phyloP scores from a whole-genome alignment of 129 eudicot genomes.

The Tagetes patula region DNA sequence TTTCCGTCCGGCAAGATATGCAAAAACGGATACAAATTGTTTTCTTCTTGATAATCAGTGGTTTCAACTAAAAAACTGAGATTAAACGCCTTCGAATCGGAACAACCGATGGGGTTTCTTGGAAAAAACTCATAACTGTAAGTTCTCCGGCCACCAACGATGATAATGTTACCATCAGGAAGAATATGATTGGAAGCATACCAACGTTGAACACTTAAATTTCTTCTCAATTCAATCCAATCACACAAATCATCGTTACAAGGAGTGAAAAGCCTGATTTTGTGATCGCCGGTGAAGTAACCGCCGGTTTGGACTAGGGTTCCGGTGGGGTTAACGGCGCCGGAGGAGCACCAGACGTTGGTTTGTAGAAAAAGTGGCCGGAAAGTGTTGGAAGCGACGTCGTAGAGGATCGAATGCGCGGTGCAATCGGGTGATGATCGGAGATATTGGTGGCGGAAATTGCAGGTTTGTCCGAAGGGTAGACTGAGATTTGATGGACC shows the following conservation, averaged over 20 bases:
- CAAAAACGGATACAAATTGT: slow-evolving; percentile 79
- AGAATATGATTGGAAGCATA: slow-evolving; percentile 55
- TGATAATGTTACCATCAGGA: slow-evolving; percentile 75
- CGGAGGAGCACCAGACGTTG: slow-evolving; percentile 87
- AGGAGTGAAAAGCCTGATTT: slow-evolving; percentile 55
- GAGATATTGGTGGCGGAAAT: slow-evolving; percentile 39
- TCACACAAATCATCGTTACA: slow-evolving; percentile 49
- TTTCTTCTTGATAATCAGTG: slow-evolving; percentile 52
- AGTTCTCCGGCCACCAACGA: slow-evolving; percentile 74
- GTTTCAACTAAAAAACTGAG: slow-evolving; percentile 54
- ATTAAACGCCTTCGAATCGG: slow-evolving; percentile 10
- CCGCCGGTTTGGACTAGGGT: slow-evolving; percentile 76
- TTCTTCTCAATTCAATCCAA: slow-evolving; percentile 56
- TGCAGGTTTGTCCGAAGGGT: slow-evolving; percentile 42
- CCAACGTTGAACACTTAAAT: slow-evolving; percentile 59
- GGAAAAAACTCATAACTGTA: slow-evolving; percentile 82
- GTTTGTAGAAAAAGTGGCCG: slow-evolving; percentile 66
- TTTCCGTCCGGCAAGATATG: slow-evolving; percentile 75
- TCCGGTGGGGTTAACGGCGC: slow-evolving; percentile 57
- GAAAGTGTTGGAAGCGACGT: slow-evolving; percentile 60
- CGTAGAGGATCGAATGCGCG: slow-evolving; percentile 76
- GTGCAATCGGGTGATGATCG: slow-evolving; percentile 47
- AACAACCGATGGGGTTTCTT: slow-evolving; percentile 20
- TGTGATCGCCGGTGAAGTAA: slow-evolving; percentile 53
- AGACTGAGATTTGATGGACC: slow-evolving; percentile 65